Evolutionary conservation across 2,329 filamentous ascomycete genomes (phyloP).

Genomic region (Cytospora schulzeri): DNA sequence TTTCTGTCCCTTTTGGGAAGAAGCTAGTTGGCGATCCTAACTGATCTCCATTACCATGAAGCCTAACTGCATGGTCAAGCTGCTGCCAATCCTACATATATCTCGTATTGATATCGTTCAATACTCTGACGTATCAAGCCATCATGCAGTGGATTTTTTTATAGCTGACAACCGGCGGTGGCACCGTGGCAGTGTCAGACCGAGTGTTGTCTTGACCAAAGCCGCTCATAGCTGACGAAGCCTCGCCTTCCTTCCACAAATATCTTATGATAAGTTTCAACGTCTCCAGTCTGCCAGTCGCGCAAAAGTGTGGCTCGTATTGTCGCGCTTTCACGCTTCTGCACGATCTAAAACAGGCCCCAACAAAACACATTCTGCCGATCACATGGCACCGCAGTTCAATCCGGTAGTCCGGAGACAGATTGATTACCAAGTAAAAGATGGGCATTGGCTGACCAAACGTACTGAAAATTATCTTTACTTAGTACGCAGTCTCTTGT

Average conservation of each 20-base stretch:
- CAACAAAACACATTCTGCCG: neutral
- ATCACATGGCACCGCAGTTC: neutral
- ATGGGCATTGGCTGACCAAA: neutral
- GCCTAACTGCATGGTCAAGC: neutral
- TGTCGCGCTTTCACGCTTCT: conserved; percentile 18
- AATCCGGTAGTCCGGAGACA: neutral
- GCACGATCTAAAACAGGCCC: conserved; percentile 21
- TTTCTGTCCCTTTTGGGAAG: neutral
- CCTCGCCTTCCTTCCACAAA: neutral
- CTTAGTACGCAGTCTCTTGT: neutral
- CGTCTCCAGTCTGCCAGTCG: neutral
- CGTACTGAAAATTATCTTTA: neutral
- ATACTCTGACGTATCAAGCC: neutral
- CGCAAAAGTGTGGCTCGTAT: conserved; percentile 23
- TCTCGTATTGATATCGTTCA: neutral
- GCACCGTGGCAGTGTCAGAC: neutral
- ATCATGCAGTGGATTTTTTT: neutral
- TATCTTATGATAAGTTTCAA: neutral
- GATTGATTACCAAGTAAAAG: too few species aligned
- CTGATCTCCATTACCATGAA: neutral
- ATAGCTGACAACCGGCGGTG: neutral
- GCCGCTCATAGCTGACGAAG: neutral
- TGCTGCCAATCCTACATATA: neutral
- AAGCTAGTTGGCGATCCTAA: neutral
- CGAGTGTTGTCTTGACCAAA: neutral